Base-by-base conservation (phyloP, 805 yeast genomes). In the Kodamaea jinghongensis region DNA sequence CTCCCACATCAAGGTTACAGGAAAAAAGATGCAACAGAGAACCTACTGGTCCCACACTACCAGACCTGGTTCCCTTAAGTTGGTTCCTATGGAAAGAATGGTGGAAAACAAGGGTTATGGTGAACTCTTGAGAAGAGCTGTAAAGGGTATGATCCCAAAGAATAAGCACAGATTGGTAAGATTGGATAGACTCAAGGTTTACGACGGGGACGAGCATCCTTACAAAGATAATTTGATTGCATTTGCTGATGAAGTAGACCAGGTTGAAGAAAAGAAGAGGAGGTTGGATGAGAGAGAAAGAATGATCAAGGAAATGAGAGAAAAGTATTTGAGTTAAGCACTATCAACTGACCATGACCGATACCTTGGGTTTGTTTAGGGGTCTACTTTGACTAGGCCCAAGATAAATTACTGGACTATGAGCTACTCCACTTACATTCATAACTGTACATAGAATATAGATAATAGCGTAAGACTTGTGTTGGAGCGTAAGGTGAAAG, bases 111-210 rank as follows among this genome's bases (percentile, higher is more conserved):
- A 83, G 53, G 99, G 99, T 6, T 86, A 80, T 51, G 82, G 87
- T n/a, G 98, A 93, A 62, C 67, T 90, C 9, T 68, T 93, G 52
- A 77, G 66, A 52, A 79, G 84, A 52, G 98, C 99, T 2, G 99
- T 93, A 4, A 82, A 87, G 47, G 95, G 95, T 41, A 93, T 93
- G 99, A 73, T 93, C 41, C 99, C 99, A 31, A 90, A 87, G 67
- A 91, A 93, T 62, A 81, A 81, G 54, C 76, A 83, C 47, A 79
- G 98, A 61, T 76, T 82, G 53, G 66, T 71, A 10, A 80, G 99
- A 60, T 63, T 93, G 55, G 91, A 79, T 17, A 78, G 99, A 58
- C 72, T 93, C 45, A 89, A 87, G 64, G 79, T 87, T 0, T 86
- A 76, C 60, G 98, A 95, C 52, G 96, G 91, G 20, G 79, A 87